A percentile compares a stretch with the other conserved stretches of the same genome.
Conservation (phyloP, 331 rosid species). For the Malus hybrid region DNA sequence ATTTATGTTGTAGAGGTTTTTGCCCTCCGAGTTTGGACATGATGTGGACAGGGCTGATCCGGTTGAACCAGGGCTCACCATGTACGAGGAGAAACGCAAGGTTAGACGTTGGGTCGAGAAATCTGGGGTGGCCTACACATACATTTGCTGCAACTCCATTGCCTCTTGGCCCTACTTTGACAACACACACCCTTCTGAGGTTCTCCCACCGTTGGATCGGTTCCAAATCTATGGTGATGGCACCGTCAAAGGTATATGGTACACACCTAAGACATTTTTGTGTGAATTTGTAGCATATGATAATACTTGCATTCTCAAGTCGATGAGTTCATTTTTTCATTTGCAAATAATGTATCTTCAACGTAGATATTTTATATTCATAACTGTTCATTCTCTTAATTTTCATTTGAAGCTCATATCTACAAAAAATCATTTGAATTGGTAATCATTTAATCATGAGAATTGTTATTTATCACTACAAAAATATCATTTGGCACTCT, state of each 20-base stretch:
- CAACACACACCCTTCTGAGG: conserved; percentile 57
- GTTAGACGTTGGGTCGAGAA: conserved; percentile 45
- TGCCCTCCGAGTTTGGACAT: conserved; percentile 87
- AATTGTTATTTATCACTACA: no score
- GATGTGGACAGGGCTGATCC: conserved; percentile 78
- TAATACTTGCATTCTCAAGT: no score
- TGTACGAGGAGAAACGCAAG: conserved; percentile 52
- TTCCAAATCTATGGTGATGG: conserved; percentile 76
- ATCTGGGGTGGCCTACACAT: conserved; percentile 52
- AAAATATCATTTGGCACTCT: no score
- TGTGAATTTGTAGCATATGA: neutral
- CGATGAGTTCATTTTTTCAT: no score
- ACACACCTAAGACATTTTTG: no score
- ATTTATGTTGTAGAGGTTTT: conserved; percentile 41
- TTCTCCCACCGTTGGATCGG: conserved; percentile 65
- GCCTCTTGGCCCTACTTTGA: conserved; percentile 82
- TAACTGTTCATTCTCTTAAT: no score
- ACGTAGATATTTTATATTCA: no score
- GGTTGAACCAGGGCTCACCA: conserved; percentile 64
- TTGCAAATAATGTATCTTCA: no score
- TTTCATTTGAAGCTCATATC: no score
- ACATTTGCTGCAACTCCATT: conserved; percentile 70
- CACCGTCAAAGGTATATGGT: conserved; percentile 44
- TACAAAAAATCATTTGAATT: no score
- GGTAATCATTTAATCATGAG: no score